Evolutionary conservation across 75 land plant genomes (phyloP).

Genomic region (Pinus taeda): DNA sequence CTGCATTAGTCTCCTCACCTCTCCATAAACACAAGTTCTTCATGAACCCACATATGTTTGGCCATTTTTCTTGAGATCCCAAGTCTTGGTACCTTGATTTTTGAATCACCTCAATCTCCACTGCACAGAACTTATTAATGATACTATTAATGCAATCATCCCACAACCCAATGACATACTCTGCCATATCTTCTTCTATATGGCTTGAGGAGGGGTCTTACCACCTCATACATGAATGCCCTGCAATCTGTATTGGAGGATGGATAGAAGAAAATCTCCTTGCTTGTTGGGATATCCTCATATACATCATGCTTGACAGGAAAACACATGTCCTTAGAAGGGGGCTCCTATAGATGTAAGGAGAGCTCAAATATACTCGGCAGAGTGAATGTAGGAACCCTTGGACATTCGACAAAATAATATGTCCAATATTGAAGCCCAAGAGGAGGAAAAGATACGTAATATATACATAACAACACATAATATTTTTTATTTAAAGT

Average conservation of each 20-base stretch:
- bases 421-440: slow-evolving; percentile 10
- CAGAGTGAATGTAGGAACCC: slow-evolving; percentile 9
- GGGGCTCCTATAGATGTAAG: slow-evolving; percentile 12
- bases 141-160: slow-evolving; percentile 24
- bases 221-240: slow-evolving; percentile 11
- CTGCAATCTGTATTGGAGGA: slow-evolving; percentile 17
- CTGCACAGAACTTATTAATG: slow-evolving; percentile 12
- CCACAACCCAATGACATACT: slow-evolving; percentile 14
- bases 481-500: not conserved
- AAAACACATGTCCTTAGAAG: slow-evolving; percentile 12
- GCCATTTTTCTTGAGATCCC: slow-evolving; percentile 13
- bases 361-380: slow-evolving; percentile 15
- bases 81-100: not conserved
- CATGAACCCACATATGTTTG: slow-evolving; percentile 15
- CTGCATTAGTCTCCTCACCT: slow-evolving; percentile 18
- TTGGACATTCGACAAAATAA: slow-evolving; percentile 13
- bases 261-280: slow-evolving; percentile 10
- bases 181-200: not conserved
- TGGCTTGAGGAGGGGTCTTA: slow-evolving; percentile 8
- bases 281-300: slow-evolving; percentile 15
- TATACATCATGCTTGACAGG: slow-evolving; percentile 20
- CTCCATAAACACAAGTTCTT: slow-evolving; percentile 21
- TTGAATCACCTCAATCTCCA: slow-evolving; percentile 9
- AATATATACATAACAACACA: not conserved
- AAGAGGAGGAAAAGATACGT: not conserved